These are phyloP conservation scores for Gaultheria prostrata DNA, from an alignment of 148 eudicot species.

Conservation along the genomic window DNA sequence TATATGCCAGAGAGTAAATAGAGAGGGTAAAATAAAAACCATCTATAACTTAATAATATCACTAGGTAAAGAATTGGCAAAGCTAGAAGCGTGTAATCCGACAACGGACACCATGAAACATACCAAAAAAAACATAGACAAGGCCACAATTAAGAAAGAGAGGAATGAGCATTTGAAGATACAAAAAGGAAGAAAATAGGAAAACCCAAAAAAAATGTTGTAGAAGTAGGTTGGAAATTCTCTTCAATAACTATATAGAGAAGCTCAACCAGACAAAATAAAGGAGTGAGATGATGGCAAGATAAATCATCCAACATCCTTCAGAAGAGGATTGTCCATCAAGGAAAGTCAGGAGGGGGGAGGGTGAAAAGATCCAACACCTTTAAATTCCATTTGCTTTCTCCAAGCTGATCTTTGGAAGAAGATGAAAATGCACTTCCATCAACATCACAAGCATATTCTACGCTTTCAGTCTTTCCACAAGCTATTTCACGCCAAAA, in stretches of 20 bases:
- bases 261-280: neutral
- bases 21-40: neutral
- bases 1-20: neutral
- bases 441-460: constrained; percentile 99
- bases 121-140: neutral
- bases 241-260: neutral
- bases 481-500: constrained; percentile 96
- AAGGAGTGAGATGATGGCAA: neutral
- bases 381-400: constrained; percentile 97
- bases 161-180: neutral
- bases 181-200: neutral
- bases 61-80: neutral
- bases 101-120: neutral
- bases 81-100: neutral
- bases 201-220: neutral
- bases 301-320: neutral
- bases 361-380: constrained; percentile 34
- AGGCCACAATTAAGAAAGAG: neutral
- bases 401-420: constrained; percentile 79
- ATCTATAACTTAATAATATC: neutral
- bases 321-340: neutral
- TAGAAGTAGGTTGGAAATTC: neutral
- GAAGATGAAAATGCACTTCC: constrained; percentile 99
- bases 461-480: constrained; percentile 93
- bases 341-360: constrained; percentile 1